Evolutionary conservation across 441 rosid species (phyloP), one percentile per base, ranked within the genome.

Genomic region (Lagerstroemia fauriei): DNA sequence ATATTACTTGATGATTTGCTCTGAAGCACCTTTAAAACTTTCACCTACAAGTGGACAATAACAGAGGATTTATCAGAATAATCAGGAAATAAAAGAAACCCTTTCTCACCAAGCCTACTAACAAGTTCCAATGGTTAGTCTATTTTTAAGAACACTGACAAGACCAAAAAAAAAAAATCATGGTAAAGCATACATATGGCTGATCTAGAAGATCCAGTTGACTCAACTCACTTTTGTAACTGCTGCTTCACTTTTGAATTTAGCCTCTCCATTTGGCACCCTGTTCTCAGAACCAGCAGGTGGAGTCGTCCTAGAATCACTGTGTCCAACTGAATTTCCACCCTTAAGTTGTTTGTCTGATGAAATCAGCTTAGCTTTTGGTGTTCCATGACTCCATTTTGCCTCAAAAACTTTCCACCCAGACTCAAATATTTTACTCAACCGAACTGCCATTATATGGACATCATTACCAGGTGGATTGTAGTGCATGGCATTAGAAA

Each of bases 351-450:
- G 89, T 75, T 85, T 89, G 82, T 84, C 69, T 70, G 81, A 75
- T 34, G 56, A 83, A 81, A 83, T 87, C 31, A 70, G 81, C 66
- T 76, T 89, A 81, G 31, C 80, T 38, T 71, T 87, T 0, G 81
- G 46, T 6, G 59, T 78, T 53, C 82, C 90, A 65, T 16, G 7
- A 53, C 75, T 77, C 85, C 87, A 88, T 57, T 88, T 93, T 79
- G 84, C 92, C 89, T 78, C 89, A 27, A 96, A 84, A 20, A 87
- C 79, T 88, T 89, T 90, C 98, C 97, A 94, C 83, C 83, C 90
- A 1, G 20, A 84, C 87, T 92, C 95, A 87, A 96, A 95, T 20
- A 85, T 10, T 68, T 81, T 83, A 63, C 73, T 85, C 71, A 94
- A 86, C 70, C 83, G 84, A 82, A 61, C 80, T 4, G 94, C 94